These are phyloP conservation scores for Scedosporium boydii DNA, from an alignment of 2,329 filamentous ascomycete genomes.

Conservation along the genomic window DNA sequence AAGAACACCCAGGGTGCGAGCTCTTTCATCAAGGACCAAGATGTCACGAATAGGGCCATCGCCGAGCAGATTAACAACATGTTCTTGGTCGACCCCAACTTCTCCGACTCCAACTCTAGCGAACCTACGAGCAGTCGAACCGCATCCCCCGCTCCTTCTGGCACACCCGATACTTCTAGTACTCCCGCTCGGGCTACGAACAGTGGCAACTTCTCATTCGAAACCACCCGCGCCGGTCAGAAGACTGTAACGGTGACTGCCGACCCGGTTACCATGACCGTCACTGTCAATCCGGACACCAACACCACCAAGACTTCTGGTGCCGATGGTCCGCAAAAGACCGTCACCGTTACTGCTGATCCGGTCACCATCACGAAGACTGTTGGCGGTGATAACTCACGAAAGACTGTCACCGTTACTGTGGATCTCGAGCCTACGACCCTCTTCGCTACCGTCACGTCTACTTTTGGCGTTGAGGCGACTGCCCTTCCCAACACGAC, in stretches of 20 bases:
- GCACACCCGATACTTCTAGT: neutral
- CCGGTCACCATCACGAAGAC: conserved; percentile 27
- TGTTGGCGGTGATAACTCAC: neutral
- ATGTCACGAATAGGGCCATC: conserved; percentile 34
- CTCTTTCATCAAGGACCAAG: conserved; percentile 21
- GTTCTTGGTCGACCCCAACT: conserved; percentile 33
- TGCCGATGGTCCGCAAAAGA: conserved; percentile 8
- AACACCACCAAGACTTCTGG: conserved; percentile 6
- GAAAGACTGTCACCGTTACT: conserved; percentile 26
- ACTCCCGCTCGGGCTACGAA: neutral
- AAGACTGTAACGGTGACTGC: neutral
- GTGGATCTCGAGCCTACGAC: conserved; percentile 24
- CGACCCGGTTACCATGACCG: neutral
- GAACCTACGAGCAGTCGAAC: conserved; percentile 13
- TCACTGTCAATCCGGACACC: neutral
- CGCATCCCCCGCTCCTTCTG: conserved; percentile 9
- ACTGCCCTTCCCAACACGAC: conserved; percentile 8
- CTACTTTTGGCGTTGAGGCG: neutral
- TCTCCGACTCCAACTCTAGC: conserved; percentile 8
- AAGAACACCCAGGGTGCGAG: conserved; percentile 9
- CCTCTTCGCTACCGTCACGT: conserved; percentile 26
- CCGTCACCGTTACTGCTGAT: conserved; percentile 12
- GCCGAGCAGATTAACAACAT: conserved; percentile 32
- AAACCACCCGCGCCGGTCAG: conserved; percentile 9
- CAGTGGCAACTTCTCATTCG: conserved; percentile 6